phyloP scores from a whole-genome alignment of 2,329 filamentous ascomycete species.

The Parastagonospora nodorum region DNA sequence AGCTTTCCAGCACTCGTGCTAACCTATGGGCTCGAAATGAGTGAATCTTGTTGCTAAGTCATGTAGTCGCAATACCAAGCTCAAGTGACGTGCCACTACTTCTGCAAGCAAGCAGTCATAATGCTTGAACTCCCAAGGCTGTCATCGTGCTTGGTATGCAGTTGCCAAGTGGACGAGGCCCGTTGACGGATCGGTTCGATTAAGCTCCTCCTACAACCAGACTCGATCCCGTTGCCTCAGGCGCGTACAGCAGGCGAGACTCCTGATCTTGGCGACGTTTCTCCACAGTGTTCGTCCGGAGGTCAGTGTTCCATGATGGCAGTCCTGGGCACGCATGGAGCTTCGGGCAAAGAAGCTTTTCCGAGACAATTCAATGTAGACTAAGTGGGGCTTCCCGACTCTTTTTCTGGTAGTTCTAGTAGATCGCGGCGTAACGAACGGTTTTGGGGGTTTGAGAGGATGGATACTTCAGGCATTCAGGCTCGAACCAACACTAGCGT shows the following conservation, averaged over 20 bases:
- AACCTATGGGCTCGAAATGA: no score
- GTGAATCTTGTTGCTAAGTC: no score
- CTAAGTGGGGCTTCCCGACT: slow-evolving; percentile 26
- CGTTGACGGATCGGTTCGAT: slow-evolving; percentile 6
- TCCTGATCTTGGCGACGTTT: slow-evolving; percentile 23
- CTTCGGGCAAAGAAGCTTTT: slow-evolving; percentile 37
- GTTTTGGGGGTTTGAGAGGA: slow-evolving; percentile 23
- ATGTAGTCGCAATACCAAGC: no score
- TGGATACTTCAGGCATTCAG: slow-evolving; percentile 21
- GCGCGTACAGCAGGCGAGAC: slow-evolving; percentile 15
- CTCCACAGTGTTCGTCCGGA: slow-evolving; percentile 31
- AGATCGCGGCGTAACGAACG: slow-evolving; percentile 12
- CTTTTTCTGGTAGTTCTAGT: slow-evolving; percentile 18
- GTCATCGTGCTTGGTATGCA: slow-evolving; percentile 9
- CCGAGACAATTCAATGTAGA: slow-evolving; percentile 35
- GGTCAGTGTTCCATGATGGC: slow-evolving; percentile 13
- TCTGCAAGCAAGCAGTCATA: slow-evolving; percentile 7
- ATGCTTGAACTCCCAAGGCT: slow-evolving; percentile 19
- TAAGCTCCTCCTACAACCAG: slow-evolving; percentile 17
- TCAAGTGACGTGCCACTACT: slow-evolving; percentile 3
- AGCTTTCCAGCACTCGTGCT: no score
- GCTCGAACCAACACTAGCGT: slow-evolving; percentile 19
- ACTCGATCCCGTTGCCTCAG: slow-evolving; percentile 16
- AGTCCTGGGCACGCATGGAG: slow-evolving; percentile 28
- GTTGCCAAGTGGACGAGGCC: slow-evolving; percentile 11